These are phyloP conservation scores for Penicillium sp. DNA, from an alignment of 2,329 filamentous ascomycete species.

Conservation along the genomic window DNA sequence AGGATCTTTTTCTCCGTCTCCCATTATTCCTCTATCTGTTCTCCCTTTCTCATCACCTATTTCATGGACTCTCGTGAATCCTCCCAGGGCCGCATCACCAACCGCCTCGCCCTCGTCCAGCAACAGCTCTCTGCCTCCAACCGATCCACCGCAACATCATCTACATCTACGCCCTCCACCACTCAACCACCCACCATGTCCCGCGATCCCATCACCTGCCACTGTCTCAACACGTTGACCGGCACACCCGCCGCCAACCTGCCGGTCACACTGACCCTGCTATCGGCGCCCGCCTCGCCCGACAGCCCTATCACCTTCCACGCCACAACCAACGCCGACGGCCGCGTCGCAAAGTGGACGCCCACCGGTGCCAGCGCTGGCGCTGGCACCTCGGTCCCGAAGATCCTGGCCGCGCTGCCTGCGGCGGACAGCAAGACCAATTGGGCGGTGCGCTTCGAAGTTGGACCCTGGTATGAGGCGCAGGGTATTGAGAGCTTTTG, in stretches of 20 bases:
- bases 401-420: conserved; percentile 41
- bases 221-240: conserved; percentile 54
- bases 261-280: conserved; percentile 55
- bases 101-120: conserved; percentile 41
- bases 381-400: conserved; percentile 29
- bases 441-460: conserved; percentile 52
- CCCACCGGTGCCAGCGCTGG: conserved; percentile 25
- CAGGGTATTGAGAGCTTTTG: conserved; percentile 55
- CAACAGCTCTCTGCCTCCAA: conserved; percentile 34
- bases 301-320: conserved; percentile 37
- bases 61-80: conserved; percentile 28
- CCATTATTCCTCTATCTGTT: conserved; percentile 3
- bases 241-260: conserved; percentile 51
- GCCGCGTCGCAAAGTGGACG: conserved; percentile 51
- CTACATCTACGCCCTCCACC: conserved; percentile 11
- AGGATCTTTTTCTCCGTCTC: not conserved
- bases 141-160: conserved; percentile 14
- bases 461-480: conserved; percentile 52
- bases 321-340: conserved; percentile 51
- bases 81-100: conserved; percentile 32
- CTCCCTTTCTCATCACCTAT: conserved; percentile 1
- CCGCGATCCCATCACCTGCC: conserved; percentile 54
- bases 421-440: conserved; percentile 45
- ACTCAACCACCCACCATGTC: conserved; percentile 35
- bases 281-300: conserved; percentile 57